A percentile compares a stretch with the other conserved stretches of the same genome.
phyloP scores from a whole-genome alignment of 805 yeast genomes.

The Isabelozyma rhagii region DNA sequence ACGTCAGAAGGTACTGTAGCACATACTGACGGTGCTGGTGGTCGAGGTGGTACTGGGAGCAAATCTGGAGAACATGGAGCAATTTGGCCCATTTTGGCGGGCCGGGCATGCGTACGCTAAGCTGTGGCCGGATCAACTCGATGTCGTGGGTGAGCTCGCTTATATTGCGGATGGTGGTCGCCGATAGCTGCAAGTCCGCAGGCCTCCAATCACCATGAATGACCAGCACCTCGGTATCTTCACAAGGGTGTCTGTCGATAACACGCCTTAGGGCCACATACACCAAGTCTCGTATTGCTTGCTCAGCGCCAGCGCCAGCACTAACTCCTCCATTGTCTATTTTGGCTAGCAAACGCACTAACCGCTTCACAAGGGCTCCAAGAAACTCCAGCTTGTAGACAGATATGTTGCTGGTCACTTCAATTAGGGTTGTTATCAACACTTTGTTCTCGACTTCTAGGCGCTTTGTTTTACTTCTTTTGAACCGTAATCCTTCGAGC shows the following conservation, averaged over 20 bases:
- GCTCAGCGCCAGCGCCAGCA: not conserved
- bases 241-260: not conserved
- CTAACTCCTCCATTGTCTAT: not conserved
- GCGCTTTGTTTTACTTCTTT: not conserved
- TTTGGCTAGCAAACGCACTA: not conserved
- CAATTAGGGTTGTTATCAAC: slow-evolving; percentile 7
- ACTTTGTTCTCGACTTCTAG: slow-evolving; percentile 4
- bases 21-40: not conserved
- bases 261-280: not conserved
- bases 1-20: not conserved
- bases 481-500: slow-evolving; percentile 13
- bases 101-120: not conserved
- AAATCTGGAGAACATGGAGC: too few relatives aligned
- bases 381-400: not conserved
- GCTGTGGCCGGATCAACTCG: not conserved
- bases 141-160: not conserved
- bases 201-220: not conserved
- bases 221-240: not conserved
- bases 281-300: not conserved
- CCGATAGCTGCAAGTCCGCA: not conserved
- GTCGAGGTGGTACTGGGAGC: too few relatives aligned
- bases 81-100: not conserved
- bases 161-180: not conserved
- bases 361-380: not conserved
- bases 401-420: not conserved